These are phyloP conservation scores for Odontarrhena argentea DNA, from an alignment of 345 rosid genomes.

Conservation along the genomic window DNA sequence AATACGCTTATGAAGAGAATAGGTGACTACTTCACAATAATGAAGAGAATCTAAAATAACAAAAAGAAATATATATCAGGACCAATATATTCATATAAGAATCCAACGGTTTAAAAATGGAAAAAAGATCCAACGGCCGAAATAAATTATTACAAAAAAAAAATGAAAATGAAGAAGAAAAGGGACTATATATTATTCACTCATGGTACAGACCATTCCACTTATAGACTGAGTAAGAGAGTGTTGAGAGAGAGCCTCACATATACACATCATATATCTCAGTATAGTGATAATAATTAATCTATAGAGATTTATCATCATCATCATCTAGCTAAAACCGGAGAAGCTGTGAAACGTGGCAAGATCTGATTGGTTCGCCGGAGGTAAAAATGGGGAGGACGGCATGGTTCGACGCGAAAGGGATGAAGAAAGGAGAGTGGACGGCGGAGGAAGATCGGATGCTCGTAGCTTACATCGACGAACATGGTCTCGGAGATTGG, in stretches of 20 bases:
- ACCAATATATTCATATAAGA: not conserved
- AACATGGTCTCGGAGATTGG: constrained; percentile 73
- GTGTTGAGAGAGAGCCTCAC: constrained; percentile 6
- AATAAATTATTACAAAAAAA: not conserved
- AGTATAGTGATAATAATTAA: not conserved
- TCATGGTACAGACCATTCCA: constrained; percentile 1
- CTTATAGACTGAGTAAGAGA: constrained; percentile 1
- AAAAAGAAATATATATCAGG: not conserved
- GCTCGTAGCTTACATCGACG: constrained; percentile 53
- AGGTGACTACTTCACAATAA: too few species aligned
- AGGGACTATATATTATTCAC: constrained; percentile 15
- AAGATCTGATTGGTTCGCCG: constrained; percentile 16
- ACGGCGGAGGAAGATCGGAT: constrained; percentile 67
- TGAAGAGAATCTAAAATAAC: not conserved
- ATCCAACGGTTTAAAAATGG: constrained; percentile 21
- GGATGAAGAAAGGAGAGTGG: constrained; percentile 83
- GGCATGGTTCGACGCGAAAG: constrained; percentile 38
- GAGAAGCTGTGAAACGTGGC: constrained; percentile 10
- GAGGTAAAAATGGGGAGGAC: constrained; percentile 39
- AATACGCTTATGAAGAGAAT: too few species aligned
- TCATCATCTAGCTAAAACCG: constrained; percentile 1
- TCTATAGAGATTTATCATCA: too few species aligned
- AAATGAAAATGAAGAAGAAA: not conserved
- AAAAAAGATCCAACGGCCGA: constrained; percentile 27
- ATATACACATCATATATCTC: not conserved